phyloP scores from a whole-genome alignment of 2,329 filamentous ascomycete genomes.

The Mariannaea sp. region DNA sequence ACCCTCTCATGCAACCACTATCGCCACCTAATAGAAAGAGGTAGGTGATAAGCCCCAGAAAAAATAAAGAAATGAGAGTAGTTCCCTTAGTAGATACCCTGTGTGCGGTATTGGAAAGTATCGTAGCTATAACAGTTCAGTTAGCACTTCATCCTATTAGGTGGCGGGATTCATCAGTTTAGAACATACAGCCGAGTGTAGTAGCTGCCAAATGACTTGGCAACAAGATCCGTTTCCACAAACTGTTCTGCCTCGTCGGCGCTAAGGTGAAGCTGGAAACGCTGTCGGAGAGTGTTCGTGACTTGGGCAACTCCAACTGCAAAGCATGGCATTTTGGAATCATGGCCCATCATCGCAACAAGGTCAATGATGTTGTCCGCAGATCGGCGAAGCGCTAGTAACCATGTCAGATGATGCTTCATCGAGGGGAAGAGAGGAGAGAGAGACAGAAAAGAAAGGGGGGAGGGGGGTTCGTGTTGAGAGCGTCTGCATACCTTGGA shows the following conservation, averaged over 20 bases:
- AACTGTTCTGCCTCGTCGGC: conserved; percentile 81
- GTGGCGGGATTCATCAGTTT: background rate
- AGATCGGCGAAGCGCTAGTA: conserved; percentile 70
- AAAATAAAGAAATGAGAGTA: background rate
- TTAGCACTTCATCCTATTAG: conserved; percentile 9
- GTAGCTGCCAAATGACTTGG: conserved; percentile 83
- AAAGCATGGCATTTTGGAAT: conserved; percentile 86
- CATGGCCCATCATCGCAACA: conserved; percentile 81
- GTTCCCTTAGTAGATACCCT: conserved; percentile 77
- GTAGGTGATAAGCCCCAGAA: background rate
- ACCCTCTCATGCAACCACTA: conserved; percentile 11
- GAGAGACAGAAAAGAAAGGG: too few relatives aligned
- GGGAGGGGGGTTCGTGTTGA: too few relatives aligned
- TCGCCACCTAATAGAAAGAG: conserved; percentile 6
- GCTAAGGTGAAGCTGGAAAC: conserved; percentile 82
- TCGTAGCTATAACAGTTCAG: conserved; percentile 65
- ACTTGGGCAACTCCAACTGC: conserved; percentile 73
- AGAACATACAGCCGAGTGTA: conserved; percentile 78
- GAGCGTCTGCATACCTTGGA: conserved; percentile 65
- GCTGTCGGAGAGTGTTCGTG: conserved; percentile 69
- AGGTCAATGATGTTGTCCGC: conserved; percentile 82
- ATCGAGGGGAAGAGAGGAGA: too few relatives aligned
- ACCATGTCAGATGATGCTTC: conserved; percentile 13
- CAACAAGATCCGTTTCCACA: conserved; percentile 79
- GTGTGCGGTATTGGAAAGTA: conserved; percentile 85